phyloP scores from a whole-genome alignment of 305 asterid genomes.

The Fraxinus dipetala region DNA sequence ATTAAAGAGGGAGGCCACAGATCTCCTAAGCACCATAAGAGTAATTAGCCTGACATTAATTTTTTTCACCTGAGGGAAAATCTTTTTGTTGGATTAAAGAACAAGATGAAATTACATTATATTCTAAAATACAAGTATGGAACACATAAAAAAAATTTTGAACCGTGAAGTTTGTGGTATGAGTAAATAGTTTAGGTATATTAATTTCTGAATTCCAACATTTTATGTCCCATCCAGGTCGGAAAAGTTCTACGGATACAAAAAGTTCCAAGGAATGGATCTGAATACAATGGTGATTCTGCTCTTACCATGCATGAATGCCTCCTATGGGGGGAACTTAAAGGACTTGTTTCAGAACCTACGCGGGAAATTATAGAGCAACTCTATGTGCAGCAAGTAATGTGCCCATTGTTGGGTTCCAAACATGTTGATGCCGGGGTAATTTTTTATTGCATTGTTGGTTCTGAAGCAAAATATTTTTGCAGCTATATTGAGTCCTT shows the following conservation, averaged over 20 bases:
- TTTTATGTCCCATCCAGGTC: constrained; percentile 43
- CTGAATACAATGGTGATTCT: constrained; percentile 44
- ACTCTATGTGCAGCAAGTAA: constrained; percentile 64
- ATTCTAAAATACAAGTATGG: neutral
- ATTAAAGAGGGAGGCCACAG: neutral
- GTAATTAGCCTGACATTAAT: neutral
- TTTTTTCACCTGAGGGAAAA: neutral
- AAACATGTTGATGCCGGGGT: constrained; percentile 94
- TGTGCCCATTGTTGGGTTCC: constrained; percentile 71
- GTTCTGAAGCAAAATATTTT: constrained; percentile 2
- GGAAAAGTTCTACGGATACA: constrained; percentile 81
- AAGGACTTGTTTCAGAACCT: constrained; percentile 65
- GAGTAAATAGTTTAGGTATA: constrained; percentile 9
- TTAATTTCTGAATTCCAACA: constrained; percentile 4
- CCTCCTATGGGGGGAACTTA: constrained; percentile 59
- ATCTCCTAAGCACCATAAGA: constrained; percentile 11
- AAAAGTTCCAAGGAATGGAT: constrained; percentile 51
- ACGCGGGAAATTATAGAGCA: constrained; percentile 72
- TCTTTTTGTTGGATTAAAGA: neutral
- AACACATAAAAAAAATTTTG: constrained; percentile 9
- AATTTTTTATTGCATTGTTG: constrained; percentile 22
- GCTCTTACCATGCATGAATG: constrained; percentile 55
- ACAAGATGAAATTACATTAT: neutral
- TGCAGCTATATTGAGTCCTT: neutral
- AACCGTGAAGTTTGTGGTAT: constrained; percentile 8